Conservation (phyloP, 164 flowering plant species). For the Protea cynaroides region DNA sequence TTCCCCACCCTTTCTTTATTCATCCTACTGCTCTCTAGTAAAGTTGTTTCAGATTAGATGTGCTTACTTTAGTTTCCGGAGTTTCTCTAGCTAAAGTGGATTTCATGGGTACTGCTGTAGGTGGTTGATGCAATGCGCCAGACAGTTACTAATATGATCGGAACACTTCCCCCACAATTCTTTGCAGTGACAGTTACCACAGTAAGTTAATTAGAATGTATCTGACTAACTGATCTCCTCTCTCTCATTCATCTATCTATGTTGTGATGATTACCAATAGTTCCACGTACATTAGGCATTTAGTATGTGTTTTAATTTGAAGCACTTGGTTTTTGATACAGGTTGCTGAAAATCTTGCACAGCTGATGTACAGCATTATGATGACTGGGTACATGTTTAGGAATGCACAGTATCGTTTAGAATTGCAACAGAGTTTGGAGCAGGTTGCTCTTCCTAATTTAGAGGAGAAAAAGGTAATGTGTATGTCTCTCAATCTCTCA, state of each 20-base stretch:
- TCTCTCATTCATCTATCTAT: too few relatives aligned
- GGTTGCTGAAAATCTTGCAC: slow-evolving; percentile 99
- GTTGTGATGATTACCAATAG: too few relatives aligned
- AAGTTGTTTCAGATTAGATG: too few relatives aligned
- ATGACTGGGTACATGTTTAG: slow-evolving; percentile 99
- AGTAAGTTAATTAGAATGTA: slow-evolving; percentile 42
- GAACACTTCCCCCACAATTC: slow-evolving; percentile 91
- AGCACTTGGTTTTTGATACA: slow-evolving; percentile 22
- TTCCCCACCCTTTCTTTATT: not conserved
- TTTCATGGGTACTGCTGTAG: slow-evolving; percentile 21
- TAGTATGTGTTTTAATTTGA: not conserved
- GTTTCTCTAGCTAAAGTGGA: too few relatives aligned
- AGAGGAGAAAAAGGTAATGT: slow-evolving; percentile 45
- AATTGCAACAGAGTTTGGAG: slow-evolving; percentile 87
- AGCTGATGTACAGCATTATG: slow-evolving; percentile 94
- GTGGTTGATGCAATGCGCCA: slow-evolving; percentile 99
- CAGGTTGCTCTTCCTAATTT: slow-evolving; percentile 88
- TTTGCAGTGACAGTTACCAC: slow-evolving; percentile 92
- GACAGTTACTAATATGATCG: slow-evolving; percentile 95
- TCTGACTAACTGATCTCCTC: not conserved
- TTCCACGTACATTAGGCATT: not conserved
- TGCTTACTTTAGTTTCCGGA: not conserved
- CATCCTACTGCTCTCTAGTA: too few relatives aligned
- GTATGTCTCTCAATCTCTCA: not conserved
- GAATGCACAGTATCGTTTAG: slow-evolving; percentile 87